These are phyloP conservation scores for Waltergamsia citrina DNA, from an alignment of 2,329 filamentous ascomycete species.

Conservation along the genomic window DNA sequence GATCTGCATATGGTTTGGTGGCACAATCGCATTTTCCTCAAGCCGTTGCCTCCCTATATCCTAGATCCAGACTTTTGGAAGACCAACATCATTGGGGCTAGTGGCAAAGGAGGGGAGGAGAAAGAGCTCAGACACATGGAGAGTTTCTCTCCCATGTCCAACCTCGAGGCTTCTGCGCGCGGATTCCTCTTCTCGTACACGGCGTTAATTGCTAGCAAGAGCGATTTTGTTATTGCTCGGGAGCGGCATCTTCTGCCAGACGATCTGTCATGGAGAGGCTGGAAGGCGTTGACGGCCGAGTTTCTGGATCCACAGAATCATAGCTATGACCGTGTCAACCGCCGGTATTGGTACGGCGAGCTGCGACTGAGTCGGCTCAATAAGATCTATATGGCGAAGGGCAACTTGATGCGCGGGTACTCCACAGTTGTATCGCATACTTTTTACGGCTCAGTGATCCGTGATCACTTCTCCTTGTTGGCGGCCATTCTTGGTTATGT, in stretches of 20 bases:
- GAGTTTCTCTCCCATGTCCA: too few species aligned
- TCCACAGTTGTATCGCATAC: conserved; percentile 3
- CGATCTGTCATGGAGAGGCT: conserved; percentile 16
- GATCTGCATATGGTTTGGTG: conserved; percentile 15
- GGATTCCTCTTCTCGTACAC: conserved; percentile 26
- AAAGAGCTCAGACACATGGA: background rate
- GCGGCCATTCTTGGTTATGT: conserved; percentile 29
- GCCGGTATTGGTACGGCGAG: conserved; percentile 25
- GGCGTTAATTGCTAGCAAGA: conserved; percentile 20
- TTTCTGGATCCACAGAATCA: conserved; percentile 19
- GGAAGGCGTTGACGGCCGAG: conserved; percentile 23
- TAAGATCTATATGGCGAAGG: conserved; percentile 24
- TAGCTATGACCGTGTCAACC: conserved; percentile 19
- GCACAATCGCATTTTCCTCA: conserved; percentile 12
- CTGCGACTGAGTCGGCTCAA: conserved; percentile 25
- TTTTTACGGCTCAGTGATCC: conserved; percentile 30
- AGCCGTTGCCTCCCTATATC: conserved; percentile 18
- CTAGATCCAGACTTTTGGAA: conserved; percentile 12
- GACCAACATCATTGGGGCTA: conserved; percentile 5
- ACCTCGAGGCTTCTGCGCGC: background rate
- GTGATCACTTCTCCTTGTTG: conserved; percentile 30
- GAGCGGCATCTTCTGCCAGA: conserved; percentile 12
- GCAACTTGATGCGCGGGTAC: conserved; percentile 14
- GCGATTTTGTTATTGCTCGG: conserved; percentile 22
- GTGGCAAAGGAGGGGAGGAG: background rate